Base-by-base conservation (phyloP, 2,329 filamentous ascomycete genomes). In the Saccharata proteae region DNA sequence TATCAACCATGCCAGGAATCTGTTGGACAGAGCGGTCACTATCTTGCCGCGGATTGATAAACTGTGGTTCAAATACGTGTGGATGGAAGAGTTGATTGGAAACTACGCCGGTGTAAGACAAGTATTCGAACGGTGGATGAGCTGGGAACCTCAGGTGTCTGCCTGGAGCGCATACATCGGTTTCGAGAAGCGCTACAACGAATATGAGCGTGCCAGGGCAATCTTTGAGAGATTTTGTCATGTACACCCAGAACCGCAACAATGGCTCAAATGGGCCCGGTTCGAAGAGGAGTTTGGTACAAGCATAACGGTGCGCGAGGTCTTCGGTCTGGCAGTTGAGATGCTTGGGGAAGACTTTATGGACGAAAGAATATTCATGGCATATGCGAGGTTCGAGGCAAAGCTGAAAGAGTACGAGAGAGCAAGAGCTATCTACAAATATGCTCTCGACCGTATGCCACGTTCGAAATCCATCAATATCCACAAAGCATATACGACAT, bases 1-100 rank as follows among this genome's bases (percentile, higher is more conserved):
- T 53, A 94, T 98, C 65, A 93, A 93, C 54, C 88, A 96, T 67
- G 86, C 90, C 19, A 70, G 90, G 36, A 98, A 98, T 53, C 60
- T 98, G 30, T 72, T 98, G 31, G 90, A 98, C 54, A 78, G 90
- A 34, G 86, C 90, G n/a, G 83, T 96, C 32, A 85, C 85, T 1
- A 82, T 92, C 34, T 64, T 94, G 22, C 90, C 90, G 4, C 69
- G 90, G 35, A 74, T 96, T 23, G 85, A 96, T 54, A 96, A 96
- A 66, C 64, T 98, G 19, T 98, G 90, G 90, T 98, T 93, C 65
- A 96, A 96, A 56, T 98, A 94, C 64, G 84, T 93, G 16, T 93
- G 93, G 55, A 92, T 93, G 80, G 88, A 96, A 62, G 90, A 98
- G 68, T 96, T 88, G 60, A 69, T 98, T 33, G 85, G 85, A 5